These are phyloP conservation scores for Halenospora varia DNA, from an alignment of 495 filamentous ascomycete species.

Conservation along the genomic window DNA sequence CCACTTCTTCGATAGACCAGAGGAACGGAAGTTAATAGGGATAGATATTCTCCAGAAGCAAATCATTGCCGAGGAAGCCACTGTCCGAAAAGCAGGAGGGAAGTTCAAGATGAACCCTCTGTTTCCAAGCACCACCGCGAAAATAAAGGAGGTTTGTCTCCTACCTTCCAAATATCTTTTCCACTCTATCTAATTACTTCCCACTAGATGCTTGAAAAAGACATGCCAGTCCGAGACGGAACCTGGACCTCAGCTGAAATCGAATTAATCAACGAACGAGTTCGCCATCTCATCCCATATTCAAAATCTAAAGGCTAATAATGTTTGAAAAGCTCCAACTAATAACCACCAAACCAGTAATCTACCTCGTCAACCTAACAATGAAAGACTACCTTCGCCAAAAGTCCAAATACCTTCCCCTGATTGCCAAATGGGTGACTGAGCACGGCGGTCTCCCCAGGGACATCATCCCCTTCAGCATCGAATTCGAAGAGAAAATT, in stretches of 20 bases:
- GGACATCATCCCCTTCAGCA: conserved; percentile 30
- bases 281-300: neutral
- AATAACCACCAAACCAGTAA: conserved; percentile 30
- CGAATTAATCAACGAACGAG: conserved; percentile 31
- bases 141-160: conserved; percentile 21
- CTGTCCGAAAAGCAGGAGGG: conserved; percentile 27
- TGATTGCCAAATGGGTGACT: conserved; percentile 30
- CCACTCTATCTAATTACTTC: neutral
- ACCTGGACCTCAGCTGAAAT: conserved; percentile 29
- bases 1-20: no score
- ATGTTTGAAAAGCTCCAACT: conserved; percentile 13
- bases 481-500: conserved; percentile 30
- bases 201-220: conserved; percentile 25
- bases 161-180: no score
- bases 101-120: conserved; percentile 30
- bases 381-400: conserved; percentile 34
- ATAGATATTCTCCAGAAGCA: conserved; percentile 27
- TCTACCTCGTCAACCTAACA: conserved; percentile 34
- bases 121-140: conserved; percentile 24
- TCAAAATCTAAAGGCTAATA: neutral
- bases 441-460: conserved; percentile 25
- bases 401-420: conserved; percentile 32
- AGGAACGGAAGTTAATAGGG: neutral
- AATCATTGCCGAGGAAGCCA: conserved; percentile 27
- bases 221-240: conserved; percentile 30